A percentile compares a stretch with the other conserved stretches of the same genome.
These are phyloP conservation scores for Phytopythium kandeliae DNA, from an alignment of 352 stramenopile species.

Conservation along the genomic window DNA sequence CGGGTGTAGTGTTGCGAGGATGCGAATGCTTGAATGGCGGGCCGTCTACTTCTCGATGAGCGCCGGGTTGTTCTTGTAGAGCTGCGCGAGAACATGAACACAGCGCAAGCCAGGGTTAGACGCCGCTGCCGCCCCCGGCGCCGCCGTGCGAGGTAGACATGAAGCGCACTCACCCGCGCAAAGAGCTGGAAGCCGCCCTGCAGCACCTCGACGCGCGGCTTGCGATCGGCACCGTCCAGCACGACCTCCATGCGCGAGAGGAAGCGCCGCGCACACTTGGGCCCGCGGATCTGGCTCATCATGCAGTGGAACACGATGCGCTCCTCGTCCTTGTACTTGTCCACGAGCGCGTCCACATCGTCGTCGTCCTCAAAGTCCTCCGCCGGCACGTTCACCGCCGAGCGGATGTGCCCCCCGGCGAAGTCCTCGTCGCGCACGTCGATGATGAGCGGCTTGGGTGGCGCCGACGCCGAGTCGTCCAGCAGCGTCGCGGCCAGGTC, in stretches of 20 bases:
- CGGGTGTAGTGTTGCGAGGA: too few species aligned
- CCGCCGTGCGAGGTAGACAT: background rate
- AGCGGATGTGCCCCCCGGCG: conserved; percentile 66
- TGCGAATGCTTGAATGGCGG: background rate
- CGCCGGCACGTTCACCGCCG: conserved; percentile 71
- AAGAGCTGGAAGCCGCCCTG: conserved; percentile 71
- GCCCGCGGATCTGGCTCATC: conserved; percentile 81
- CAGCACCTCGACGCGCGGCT: conserved; percentile 62
- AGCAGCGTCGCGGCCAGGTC: conserved; percentile 57
- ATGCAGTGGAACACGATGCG: conserved; percentile 86
- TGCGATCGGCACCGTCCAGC: conserved; percentile 33
- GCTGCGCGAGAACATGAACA: conserved; percentile 16
- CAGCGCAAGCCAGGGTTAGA: background rate
- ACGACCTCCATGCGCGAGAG: conserved; percentile 50
- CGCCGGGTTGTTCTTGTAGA: conserved; percentile 41
- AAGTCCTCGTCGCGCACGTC: conserved; percentile 79
- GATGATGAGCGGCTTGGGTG: conserved; percentile 44
- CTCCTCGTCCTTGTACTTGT: conserved; percentile 52
- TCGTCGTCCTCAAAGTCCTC: conserved; percentile 78
- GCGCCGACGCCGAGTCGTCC: conserved; percentile 13
- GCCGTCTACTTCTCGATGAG: conserved; percentile 31
- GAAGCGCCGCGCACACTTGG: conserved; percentile 75
- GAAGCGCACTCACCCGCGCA: conserved; percentile 23
- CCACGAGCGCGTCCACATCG: conserved; percentile 71
- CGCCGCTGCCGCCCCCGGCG: too few species aligned